Percentiles rank a stretch among this genome's conserved stretches.
phyloP scores from a whole-genome alignment of 345 rosid genomes.

The Aquilaria sinensis region DNA sequence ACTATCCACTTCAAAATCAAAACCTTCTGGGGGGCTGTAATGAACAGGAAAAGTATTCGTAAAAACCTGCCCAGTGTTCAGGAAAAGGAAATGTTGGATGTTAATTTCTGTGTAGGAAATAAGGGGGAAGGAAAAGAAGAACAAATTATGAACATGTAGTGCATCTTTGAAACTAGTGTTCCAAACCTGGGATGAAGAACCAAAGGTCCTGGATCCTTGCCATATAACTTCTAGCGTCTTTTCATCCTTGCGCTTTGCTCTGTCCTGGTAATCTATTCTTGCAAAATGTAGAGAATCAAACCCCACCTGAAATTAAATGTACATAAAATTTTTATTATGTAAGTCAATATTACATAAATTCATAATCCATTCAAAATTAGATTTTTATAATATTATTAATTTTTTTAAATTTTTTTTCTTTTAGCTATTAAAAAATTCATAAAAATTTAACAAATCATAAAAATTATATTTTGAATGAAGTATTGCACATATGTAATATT shows the following conservation, averaged over 20 bases:
- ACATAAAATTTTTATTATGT: too few relatives aligned
- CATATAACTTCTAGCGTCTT: slow-evolving; percentile 69
- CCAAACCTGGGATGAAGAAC: slow-evolving; percentile 58
- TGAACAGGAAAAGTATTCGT: slow-evolving; percentile 54
- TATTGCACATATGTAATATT: too few relatives aligned
- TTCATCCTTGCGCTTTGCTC: slow-evolving; percentile 58
- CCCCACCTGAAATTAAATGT: slow-evolving; percentile 37
- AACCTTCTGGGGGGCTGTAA: slow-evolving; percentile 63
- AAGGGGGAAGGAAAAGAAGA: not conserved
- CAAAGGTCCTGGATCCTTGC: slow-evolving; percentile 79
- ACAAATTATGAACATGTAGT: too few relatives aligned
- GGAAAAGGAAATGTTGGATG: not conserved
- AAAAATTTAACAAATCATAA: too few relatives aligned
- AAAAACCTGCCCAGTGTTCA: slow-evolving; percentile 43
- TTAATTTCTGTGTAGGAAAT: too few relatives aligned
- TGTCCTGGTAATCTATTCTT: slow-evolving; percentile 78
- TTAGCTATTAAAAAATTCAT: too few relatives aligned
- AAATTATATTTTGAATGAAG: too few relatives aligned
- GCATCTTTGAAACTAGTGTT: not conserved
- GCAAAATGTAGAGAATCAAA: slow-evolving; percentile 76
- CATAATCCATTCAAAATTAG: not conserved
- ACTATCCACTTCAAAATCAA: slow-evolving; percentile 49
- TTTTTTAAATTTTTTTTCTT: too few relatives aligned
- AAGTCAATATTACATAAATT: too few relatives aligned
- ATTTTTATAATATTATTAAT: too few relatives aligned